Evolutionary conservation across 164 flowering plant genomes (phyloP), one percentile per base, ranked within the genome.

Genomic region (Aristolochia californica): DNA sequence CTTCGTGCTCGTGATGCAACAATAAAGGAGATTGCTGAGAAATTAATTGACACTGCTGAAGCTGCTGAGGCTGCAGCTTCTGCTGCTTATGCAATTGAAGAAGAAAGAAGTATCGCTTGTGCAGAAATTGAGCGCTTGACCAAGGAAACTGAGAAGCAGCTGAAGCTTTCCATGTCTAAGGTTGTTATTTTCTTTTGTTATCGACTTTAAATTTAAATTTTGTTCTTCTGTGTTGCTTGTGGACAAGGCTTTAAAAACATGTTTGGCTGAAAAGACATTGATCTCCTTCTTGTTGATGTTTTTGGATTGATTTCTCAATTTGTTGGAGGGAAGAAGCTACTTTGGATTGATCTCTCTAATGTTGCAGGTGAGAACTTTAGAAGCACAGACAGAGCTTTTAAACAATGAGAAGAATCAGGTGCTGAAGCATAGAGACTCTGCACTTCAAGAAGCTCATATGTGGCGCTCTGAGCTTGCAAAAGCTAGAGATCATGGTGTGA

Each of bases 391-490:
- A 51, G 45, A 30, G 60, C 72, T 59, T 58, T 69, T 90, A 24
- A 70, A 63, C 68, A 79, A 66, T 71, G 95, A 90, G 74, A 80
- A 72, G 60, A 97, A 89, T 47, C 83, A 80, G 61, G 60, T 90
- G 56, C 66, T 77, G 18, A 83, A 78, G 73, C 91, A 90, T 73
- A 80, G 88, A 73, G 95, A 94, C 57, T 78, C 93, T 34, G 87
- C 93, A 44, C 13, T 71, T 67, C 85, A 79, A 63, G 97, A 90
- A 69, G 90, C 93, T 62, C 90, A 85, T 56, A 54, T 90, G 58
- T 94, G 97, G 99, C 96, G 99, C 50, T 74, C 88, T 65, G 99
- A 94, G 79, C 91, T 94, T 67, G 97, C 75, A 60, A 94, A 94
- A 80, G 96, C 99, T 67, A 82, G 93, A 70, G 99, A 90, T 26